Percentiles rank a stretch among this genome's conserved stretches.
These are phyloP conservation scores for Withania somnifera DNA, from an alignment of 305 asterid genomes.

Conservation along the genomic window DNA sequence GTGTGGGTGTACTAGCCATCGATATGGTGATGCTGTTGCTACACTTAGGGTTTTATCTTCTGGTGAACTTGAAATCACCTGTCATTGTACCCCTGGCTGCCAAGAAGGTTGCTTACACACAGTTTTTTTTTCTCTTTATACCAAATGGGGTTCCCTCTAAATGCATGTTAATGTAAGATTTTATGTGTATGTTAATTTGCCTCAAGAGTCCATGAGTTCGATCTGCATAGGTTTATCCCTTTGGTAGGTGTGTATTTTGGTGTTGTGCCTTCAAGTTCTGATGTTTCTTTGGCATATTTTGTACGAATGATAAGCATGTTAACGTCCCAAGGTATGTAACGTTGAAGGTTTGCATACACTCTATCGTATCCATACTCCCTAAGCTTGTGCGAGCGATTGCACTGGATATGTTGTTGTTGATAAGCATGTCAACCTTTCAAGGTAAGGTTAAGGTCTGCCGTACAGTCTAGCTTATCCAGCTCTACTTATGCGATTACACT, in stretches of 20 bases:
- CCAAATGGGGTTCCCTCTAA: conserved; percentile 9
- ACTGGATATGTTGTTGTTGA: too few relatives aligned
- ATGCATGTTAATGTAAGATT: conserved; percentile 13
- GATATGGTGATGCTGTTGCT: conserved; percentile 54
- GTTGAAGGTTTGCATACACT: too few relatives aligned
- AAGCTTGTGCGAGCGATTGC: too few relatives aligned
- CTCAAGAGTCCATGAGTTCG: conserved; percentile 4
- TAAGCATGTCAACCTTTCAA: not conserved
- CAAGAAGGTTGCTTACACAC: conserved; percentile 27
- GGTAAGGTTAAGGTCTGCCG: not conserved
- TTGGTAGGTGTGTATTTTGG: not conserved
- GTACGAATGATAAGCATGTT: not conserved
- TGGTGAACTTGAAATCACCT: conserved; percentile 43
- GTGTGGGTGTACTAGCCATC: conserved; percentile 56
- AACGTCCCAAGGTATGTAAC: too few relatives aligned
- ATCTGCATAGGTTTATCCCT: not conserved
- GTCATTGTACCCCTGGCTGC: conserved; percentile 54
- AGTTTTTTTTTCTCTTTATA: not conserved
- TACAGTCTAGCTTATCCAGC: not conserved
- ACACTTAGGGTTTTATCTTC: conserved; percentile 41
- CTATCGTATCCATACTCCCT: too few relatives aligned
- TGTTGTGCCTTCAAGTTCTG: not conserved
- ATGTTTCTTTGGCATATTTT: not conserved
- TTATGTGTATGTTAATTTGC: conserved; percentile 28
- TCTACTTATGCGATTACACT: not conserved